These are phyloP conservation scores for Saturnispora besseyi DNA, from an alignment of 805 yeast species.

Conservation along the genomic window DNA sequence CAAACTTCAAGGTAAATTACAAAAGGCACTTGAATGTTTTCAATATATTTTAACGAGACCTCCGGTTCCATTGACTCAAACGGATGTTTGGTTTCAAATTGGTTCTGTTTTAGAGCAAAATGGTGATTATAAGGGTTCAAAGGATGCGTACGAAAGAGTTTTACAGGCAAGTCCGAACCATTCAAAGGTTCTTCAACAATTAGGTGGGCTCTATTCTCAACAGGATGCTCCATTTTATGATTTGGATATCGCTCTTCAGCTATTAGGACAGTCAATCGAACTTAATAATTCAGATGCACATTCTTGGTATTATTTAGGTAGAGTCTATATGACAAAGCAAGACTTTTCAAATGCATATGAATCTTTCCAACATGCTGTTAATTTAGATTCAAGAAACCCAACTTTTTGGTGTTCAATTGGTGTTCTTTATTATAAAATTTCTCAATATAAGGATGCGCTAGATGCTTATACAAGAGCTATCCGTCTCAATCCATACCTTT, in stretches of 20 bases:
- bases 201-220: constrained; percentile 89
- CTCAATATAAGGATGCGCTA: constrained; percentile 92
- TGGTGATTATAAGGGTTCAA: constrained; percentile 83
- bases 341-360: constrained; percentile 96
- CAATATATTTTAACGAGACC: constrained; percentile 85
- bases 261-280: constrained; percentile 80
- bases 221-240: constrained; percentile 63
- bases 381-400: constrained; percentile 92
- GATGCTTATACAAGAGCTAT: constrained; percentile 98
- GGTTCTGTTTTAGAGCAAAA: constrained; percentile 94
- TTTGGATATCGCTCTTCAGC: constrained; percentile 72
- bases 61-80: constrained; percentile 91
- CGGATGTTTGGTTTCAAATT: constrained; percentile 98
- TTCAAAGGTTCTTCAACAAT: constrained; percentile 90
- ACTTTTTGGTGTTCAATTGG: constrained; percentile 98
- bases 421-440: constrained; percentile 90
- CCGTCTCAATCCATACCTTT: constrained; percentile 86
- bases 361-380: constrained; percentile 97
- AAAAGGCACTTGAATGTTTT: constrained; percentile 88
- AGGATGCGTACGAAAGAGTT: constrained; percentile 92
- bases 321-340: constrained; percentile 93
- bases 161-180: constrained; percentile 84
- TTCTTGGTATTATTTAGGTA: constrained; percentile 93
- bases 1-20: constrained; percentile 85
- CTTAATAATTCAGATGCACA: constrained; percentile 89